Conservation (phyloP, 2,329 filamentous ascomycete genomes). For the Macroventuria anomochaeta region DNA sequence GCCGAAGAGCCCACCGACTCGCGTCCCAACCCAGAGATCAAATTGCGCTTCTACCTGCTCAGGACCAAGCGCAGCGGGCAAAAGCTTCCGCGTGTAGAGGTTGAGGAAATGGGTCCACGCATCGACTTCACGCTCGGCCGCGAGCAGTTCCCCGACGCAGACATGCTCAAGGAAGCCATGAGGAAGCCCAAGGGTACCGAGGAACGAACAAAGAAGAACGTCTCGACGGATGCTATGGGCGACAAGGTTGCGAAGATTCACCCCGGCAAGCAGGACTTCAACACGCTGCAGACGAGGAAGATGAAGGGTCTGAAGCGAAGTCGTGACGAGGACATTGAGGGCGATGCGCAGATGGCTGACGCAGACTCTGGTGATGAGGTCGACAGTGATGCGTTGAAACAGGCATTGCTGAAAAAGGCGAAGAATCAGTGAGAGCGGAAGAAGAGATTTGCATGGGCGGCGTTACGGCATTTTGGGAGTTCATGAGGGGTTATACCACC, state of each 20-base stretch:
- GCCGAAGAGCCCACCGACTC: conserved; percentile 65
- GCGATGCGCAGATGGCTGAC: conserved; percentile 20
- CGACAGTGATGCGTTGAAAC: conserved; percentile 7
- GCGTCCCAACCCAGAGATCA: conserved; percentile 56
- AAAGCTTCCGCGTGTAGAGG: conserved; percentile 85
- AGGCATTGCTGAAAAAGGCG: conserved; percentile 17
- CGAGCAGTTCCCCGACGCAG: conserved; percentile 76
- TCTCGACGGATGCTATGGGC: conserved; percentile 86
- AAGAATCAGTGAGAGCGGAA: conserved; percentile 5
- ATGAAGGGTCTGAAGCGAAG: conserved; percentile 98
- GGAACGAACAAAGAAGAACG: conserved; percentile 93
- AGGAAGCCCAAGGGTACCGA: conserved; percentile 78
- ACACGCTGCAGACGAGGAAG: conserved; percentile 90
- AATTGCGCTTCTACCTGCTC: conserved; percentile 83
- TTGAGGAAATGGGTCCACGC: conserved; percentile 93
- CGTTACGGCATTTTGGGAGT: conserved; percentile 36
- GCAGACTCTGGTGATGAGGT: not conserved
- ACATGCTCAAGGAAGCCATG: conserved; percentile 86
- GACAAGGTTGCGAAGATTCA: conserved; percentile 97
- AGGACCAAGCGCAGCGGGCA: conserved; percentile 85
- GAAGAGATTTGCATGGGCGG: conserved; percentile 34
- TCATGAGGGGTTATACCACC: conserved; percentile 34
- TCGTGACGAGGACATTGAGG: conserved; percentile 51
- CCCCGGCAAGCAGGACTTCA: conserved; percentile 86
- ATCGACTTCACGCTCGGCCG: conserved; percentile 91